Conservation (phyloP, 1,284 basidiomycete genomes). For the Trametes polyzona region DNA sequence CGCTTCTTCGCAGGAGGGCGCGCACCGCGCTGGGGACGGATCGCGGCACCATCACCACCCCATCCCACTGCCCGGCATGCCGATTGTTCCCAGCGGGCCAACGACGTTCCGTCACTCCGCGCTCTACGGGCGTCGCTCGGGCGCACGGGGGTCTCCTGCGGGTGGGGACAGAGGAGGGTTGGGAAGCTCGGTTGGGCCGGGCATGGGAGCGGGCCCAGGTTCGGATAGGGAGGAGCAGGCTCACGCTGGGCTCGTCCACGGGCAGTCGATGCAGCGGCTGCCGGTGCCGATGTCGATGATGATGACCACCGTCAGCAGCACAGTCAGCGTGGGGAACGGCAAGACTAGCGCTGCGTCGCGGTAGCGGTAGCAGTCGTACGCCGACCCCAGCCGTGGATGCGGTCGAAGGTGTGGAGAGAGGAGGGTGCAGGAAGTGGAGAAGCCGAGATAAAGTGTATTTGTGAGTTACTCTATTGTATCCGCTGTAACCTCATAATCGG, state of each 20-base stretch:
- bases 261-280: conserved; percentile 21
- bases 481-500: background rate
- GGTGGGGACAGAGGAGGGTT: too few relatives aligned
- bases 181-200: too few relatives aligned
- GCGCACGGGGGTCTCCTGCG: background rate
- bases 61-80: conserved; percentile 24
- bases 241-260: conserved; percentile 22
- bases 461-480: background rate
- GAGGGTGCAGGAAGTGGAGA: background rate
- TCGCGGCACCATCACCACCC: conserved; percentile 5
- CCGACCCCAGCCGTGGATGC: background rate
- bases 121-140: conserved; percentile 14
- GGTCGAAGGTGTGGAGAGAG: background rate
- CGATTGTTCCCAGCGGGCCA: conserved; percentile 23
- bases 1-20: background rate
- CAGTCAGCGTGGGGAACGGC: conserved; percentile 38
- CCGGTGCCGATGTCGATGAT: conserved; percentile 28
- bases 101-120: conserved; percentile 24
- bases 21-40: too few relatives aligned
- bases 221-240: conserved; percentile 5
- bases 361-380: background rate
- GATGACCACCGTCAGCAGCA: conserved; percentile 34
- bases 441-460: background rate
- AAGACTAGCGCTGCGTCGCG: conserved; percentile 1
- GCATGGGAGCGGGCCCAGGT: background rate